Percentiles rank a stretch among this genome's conserved stretches.
Conservation (phyloP, 257 asterid species). For the Striga asiatica region DNA sequence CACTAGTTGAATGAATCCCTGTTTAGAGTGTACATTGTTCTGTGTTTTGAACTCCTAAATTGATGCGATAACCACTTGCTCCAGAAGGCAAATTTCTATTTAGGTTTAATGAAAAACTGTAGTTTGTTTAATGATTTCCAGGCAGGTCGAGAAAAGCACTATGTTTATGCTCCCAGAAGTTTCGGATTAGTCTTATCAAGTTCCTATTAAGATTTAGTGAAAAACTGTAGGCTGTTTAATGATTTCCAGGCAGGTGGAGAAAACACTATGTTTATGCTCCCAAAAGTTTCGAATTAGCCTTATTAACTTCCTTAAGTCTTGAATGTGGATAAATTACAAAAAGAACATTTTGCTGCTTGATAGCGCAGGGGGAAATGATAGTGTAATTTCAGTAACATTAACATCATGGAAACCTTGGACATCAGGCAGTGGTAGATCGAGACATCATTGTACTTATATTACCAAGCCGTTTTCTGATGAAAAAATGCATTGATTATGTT, state of each 20-base stretch:
- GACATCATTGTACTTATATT: too few relatives aligned
- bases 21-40: not conserved
- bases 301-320: not conserved
- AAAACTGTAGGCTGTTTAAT: too few relatives aligned
- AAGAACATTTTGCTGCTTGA: not conserved
- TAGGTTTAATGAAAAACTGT: not conserved
- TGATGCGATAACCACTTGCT: too few relatives aligned
- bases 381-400: not conserved
- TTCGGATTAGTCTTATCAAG: too few relatives aligned
- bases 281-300: not conserved
- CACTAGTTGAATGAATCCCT: too few relatives aligned
- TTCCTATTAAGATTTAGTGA: too few relatives aligned
- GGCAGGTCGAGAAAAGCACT: not conserved
- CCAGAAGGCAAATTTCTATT: too few relatives aligned
- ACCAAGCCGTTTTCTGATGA: too few relatives aligned
- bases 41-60: constrained; percentile 5
- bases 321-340: not conserved
- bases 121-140: not conserved
- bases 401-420: not conserved
- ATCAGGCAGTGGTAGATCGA: not conserved
- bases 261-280: not conserved
- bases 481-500: too few relatives aligned
- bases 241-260: not conserved
- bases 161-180: not conserved
- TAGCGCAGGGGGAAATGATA: not conserved